Evolutionary conservation across 148 eudicot genomes (phyloP).

Genomic region (Simmondsia chinensis): DNA sequence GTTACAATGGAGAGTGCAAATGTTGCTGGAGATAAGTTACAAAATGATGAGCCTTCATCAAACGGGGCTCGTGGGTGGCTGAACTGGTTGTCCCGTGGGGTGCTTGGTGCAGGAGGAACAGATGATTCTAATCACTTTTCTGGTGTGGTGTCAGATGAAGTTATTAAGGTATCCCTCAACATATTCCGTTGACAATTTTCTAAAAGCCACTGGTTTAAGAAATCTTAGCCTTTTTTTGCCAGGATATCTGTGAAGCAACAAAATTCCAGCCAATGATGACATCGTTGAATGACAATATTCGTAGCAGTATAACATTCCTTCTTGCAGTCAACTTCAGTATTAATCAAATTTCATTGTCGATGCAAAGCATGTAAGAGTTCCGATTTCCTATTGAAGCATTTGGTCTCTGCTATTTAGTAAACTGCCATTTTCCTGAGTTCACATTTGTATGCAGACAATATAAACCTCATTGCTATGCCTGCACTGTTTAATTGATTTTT

Average conservation of each 20-base stretch:
- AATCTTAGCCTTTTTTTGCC: constrained; percentile 10
- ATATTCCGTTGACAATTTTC: too few relatives aligned
- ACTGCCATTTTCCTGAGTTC: too few relatives aligned
- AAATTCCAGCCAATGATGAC: constrained; percentile 72
- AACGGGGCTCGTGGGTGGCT: constrained; percentile 85
- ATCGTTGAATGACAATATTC: constrained; percentile 26
- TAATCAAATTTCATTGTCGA: constrained; percentile 34
- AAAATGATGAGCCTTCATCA: constrained; percentile 44
- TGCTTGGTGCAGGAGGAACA: constrained; percentile 98
- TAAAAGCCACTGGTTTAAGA: too few relatives aligned
- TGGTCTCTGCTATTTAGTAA: too few relatives aligned
- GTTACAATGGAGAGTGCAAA: constrained; percentile 20
- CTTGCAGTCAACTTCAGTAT: constrained; percentile 53
- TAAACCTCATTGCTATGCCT: too few relatives aligned
- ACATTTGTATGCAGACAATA: too few relatives aligned
- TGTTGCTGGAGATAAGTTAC: constrained; percentile 27
- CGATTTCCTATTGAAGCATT: neutral
- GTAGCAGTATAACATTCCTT: constrained; percentile 25
- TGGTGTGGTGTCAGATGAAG: constrained; percentile 94
- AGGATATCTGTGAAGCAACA: constrained; percentile 98
- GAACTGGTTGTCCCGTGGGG: constrained; percentile 94
- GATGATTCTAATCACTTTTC: constrained; percentile 94
- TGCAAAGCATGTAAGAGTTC: constrained; percentile 54
- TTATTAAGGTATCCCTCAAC: constrained; percentile 82
- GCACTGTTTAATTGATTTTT: too few relatives aligned